phyloP scores from a whole-genome alignment of 192 early-diverging fungal genomes.

The Funneliformis geosporum region DNA sequence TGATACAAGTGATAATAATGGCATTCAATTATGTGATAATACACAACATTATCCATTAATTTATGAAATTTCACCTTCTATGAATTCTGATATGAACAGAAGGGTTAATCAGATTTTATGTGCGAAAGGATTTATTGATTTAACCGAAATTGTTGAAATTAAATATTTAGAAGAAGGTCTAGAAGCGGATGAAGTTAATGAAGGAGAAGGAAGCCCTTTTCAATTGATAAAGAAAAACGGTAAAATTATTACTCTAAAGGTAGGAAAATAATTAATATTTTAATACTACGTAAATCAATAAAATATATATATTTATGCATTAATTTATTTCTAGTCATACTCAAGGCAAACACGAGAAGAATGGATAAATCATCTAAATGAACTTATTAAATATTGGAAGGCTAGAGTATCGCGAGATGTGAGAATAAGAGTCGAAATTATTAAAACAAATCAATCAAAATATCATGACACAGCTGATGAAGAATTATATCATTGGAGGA shows the following conservation, averaged over 20 bases:
- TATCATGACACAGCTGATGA: not conserved
- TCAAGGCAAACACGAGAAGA: not conserved
- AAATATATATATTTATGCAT: no score
- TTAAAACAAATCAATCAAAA: conserved; percentile 32
- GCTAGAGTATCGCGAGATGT: conserved; percentile 34
- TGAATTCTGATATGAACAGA: not conserved
- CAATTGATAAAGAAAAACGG: not conserved
- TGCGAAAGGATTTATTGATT: not conserved
- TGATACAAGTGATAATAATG: not conserved
- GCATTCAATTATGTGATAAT: not conserved
- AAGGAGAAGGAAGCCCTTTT: not conserved
- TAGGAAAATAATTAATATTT: not conserved
- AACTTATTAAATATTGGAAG: conserved; percentile 36
- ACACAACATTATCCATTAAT: not conserved
- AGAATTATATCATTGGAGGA: not conserved
- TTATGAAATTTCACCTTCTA: not conserved
- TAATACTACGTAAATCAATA: no score
- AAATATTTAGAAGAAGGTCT: not conserved
- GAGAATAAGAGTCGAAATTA: conserved; percentile 27
- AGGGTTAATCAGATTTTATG: not conserved
- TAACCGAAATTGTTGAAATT: not conserved
- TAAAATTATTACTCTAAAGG: not conserved
- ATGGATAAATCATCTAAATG: not conserved
- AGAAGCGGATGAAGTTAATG: not conserved
- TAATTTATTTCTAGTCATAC: not conserved